Evolutionary conservation across 805 yeast genomes (phyloP).

Genomic region (Diddensiella santjacobensis): DNA sequence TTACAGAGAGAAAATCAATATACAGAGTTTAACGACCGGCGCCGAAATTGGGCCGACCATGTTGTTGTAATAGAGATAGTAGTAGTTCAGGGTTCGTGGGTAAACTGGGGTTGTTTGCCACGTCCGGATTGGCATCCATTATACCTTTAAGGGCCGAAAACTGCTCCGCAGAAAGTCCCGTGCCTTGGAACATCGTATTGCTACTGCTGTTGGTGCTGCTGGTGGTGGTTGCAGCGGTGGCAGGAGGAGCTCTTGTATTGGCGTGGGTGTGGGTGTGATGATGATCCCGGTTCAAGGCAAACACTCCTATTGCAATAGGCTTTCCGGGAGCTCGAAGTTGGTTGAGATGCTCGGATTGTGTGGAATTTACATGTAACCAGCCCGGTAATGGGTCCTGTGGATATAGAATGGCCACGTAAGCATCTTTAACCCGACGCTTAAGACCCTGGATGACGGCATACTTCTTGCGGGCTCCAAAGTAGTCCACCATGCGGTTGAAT

Average conservation of each 20-base stretch:
- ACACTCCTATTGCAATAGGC: constrained; percentile 15
- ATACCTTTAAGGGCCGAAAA: constrained; percentile 24
- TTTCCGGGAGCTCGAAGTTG: neutral
- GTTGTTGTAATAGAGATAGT: constrained; percentile 26
- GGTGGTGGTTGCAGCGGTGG: neutral
- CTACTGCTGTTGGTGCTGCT: neutral
- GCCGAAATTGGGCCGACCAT: too few relatives aligned
- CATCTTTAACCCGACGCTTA: constrained; percentile 55
- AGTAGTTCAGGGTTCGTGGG: constrained; percentile 29
- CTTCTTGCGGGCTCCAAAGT: constrained; percentile 44
- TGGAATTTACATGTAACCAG: constrained; percentile 12
- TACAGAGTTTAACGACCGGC: too few relatives aligned
- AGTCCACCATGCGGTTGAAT: constrained; percentile 40
- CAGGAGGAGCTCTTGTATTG: neutral
- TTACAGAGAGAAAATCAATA: too few relatives aligned
- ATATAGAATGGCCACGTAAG: constrained; percentile 49
- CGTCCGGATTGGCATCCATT: constrained; percentile 27
- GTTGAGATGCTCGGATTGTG: neutral
- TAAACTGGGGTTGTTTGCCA: constrained; percentile 26
- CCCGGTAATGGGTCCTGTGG: constrained; percentile 25
- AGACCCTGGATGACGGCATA: constrained; percentile 58
- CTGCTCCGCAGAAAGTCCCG: constrained; percentile 27
- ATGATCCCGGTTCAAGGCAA: constrained; percentile 11
- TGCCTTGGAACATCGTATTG: neutral
- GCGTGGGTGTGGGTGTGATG: neutral